Conservation (phyloP, 2,329 filamentous ascomycete genomes). For the Chrysoporthe puriensis region DNA sequence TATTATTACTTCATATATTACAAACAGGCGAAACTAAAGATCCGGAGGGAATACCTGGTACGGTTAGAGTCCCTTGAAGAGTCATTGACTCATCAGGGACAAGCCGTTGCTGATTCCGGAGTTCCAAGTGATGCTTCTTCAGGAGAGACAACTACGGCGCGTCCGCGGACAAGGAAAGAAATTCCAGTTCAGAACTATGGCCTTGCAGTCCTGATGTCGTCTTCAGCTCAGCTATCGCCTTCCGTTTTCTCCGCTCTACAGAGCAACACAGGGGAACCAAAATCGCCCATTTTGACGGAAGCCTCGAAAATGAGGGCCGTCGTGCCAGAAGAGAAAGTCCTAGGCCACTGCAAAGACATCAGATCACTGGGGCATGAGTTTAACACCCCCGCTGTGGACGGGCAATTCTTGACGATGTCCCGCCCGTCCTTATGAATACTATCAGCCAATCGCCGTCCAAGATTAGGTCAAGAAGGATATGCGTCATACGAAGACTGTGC, state of each 20-base stretch:
- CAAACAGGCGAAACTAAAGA: constrained; percentile 5
- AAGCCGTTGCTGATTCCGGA: not conserved
- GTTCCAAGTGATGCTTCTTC: not conserved
- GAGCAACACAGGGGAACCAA: not conserved
- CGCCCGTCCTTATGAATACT: not conserved
- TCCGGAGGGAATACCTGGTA: not conserved
- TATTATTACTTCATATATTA: constrained; percentile 14
- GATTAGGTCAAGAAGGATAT: too few relatives aligned
- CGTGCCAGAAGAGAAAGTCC: constrained; percentile 1
- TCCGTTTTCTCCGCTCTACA: not conserved
- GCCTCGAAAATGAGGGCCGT: constrained; percentile 12
- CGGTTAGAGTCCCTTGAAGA: not conserved
- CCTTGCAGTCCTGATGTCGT: constrained; percentile 4
- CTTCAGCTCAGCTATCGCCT: constrained; percentile 5
- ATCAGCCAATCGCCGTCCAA: too few relatives aligned
- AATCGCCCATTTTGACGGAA: not conserved
- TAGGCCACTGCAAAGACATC: constrained; percentile 5
- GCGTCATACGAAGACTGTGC: not conserved
- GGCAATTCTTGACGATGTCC: not conserved
- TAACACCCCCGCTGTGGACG: not conserved
- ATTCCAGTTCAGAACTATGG: not conserved
- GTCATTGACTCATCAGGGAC: not conserved
- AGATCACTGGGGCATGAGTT: not conserved
- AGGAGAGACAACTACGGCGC: not conserved
- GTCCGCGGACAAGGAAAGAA: not conserved